These are phyloP conservation scores for Acidiella bohemica DNA, from an alignment of 495 filamentous ascomycete genomes.

Conservation along the genomic window DNA sequence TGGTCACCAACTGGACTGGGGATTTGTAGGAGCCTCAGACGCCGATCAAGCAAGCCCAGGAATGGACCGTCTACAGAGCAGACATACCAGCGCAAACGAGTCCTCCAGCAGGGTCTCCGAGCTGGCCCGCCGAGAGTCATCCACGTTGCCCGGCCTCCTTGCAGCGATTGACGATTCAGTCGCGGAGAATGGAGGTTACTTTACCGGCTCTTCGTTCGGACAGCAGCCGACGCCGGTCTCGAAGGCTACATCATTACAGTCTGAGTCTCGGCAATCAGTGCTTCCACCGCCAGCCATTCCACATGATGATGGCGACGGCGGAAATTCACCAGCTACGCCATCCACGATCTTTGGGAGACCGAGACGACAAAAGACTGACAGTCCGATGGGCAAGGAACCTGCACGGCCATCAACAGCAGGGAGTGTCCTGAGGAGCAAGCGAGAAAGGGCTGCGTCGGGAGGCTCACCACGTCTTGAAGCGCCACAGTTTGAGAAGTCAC, in stretches of 20 bases:
- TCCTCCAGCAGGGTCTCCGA: no score
- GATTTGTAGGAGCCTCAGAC: no score
- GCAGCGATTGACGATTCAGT: slow-evolving; percentile 3
- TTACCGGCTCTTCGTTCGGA: no score
- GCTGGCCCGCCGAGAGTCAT: slow-evolving; percentile 8
- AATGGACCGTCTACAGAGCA: no score
- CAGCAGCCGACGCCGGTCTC: no score
- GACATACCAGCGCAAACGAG: no score
- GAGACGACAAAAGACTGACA: background rate
- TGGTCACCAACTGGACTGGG: slow-evolving; percentile 1
- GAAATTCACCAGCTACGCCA: background rate
- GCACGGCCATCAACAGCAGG: background rate
- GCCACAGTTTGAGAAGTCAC: slow-evolving; percentile 22
- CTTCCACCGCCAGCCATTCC: slow-evolving; percentile 10
- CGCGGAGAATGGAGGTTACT: no score
- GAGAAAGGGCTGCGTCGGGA: background rate
- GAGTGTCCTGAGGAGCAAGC: background rate
- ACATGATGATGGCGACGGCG: background rate
- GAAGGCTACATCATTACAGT: no score
- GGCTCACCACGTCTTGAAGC: background rate
- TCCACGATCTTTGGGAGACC: slow-evolving; percentile 1
- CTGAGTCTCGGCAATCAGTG: background rate
- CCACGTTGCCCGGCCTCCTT: slow-evolving; percentile 5
- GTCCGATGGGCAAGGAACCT: background rate
- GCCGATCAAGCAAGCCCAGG: no score